These are phyloP conservation scores for Tetrapisispora fleetii DNA, from an alignment of 805 yeast genomes.

Conservation along the genomic window DNA sequence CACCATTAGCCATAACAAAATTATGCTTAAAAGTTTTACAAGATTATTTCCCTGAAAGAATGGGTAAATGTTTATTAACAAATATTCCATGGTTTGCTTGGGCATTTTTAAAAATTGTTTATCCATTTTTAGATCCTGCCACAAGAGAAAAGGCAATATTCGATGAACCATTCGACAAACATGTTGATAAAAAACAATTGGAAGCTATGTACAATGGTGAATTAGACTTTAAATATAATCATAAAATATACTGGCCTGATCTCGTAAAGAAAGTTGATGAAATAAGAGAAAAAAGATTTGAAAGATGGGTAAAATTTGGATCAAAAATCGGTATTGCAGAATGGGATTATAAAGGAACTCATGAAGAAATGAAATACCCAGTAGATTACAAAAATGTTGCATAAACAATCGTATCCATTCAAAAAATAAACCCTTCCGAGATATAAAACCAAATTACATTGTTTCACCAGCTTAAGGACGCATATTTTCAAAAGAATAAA, in stretches of 20 bases:
- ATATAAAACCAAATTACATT: too few relatives aligned
- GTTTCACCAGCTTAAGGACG: too few relatives aligned
- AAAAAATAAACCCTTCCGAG: too few relatives aligned
- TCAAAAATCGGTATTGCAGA: slow-evolving; percentile 45
- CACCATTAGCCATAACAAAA: slow-evolving; percentile 41
- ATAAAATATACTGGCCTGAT: slow-evolving; percentile 44
- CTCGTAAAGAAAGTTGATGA: slow-evolving; percentile 35
- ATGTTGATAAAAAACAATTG: slow-evolving; percentile 43
- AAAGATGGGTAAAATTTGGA: slow-evolving; percentile 34
- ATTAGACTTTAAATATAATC: slow-evolving; percentile 42
- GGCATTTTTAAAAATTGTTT: slow-evolving; percentile 45
- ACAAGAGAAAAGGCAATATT: slow-evolving; percentile 48
- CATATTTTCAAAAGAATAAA: too few relatives aligned
- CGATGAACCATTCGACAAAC: slow-evolving; percentile 48
- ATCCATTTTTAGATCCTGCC: slow-evolving; percentile 50
- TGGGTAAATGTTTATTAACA: slow-evolving; percentile 44
- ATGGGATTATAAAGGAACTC: slow-evolving; percentile 36
- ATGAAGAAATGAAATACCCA: slow-evolving; percentile 17
- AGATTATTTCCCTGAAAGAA: slow-evolving; percentile 49
- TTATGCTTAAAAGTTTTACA: slow-evolving; percentile 44
- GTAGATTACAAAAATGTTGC: slow-evolving; percentile 10
- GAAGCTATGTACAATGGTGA: slow-evolving; percentile 40
- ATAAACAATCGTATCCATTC: neutral
- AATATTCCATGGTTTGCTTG: slow-evolving; percentile 50
- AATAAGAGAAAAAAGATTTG: slow-evolving; percentile 32